Percentiles rank a stretch among this genome's conserved stretches.
Conservation (phyloP, 2,329 filamentous ascomycete genomes). For the Pseudogymnoascus sp. region DNA sequence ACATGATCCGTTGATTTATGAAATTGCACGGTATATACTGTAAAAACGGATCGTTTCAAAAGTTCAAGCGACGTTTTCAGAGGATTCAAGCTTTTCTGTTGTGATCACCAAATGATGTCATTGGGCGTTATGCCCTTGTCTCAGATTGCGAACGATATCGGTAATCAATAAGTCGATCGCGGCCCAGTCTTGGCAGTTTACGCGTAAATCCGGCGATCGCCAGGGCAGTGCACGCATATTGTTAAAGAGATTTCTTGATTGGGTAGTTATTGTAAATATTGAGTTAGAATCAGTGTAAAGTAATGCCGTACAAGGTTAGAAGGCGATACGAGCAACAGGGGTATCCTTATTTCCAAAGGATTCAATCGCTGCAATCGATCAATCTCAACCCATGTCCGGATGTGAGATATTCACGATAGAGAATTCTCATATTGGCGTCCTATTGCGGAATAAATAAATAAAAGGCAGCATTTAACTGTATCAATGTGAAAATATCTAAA, state of each 20-base stretch:
- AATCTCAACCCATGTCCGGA: background rate
- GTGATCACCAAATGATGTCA: background rate
- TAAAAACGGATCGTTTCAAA: background rate
- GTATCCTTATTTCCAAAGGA: background rate
- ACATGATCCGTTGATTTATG: background rate
- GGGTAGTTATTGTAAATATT: background rate
- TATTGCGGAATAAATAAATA: background rate
- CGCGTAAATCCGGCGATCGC: background rate
- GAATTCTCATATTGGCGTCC: background rate
- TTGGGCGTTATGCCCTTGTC: background rate
- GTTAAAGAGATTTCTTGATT: background rate
- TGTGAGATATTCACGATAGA: background rate
- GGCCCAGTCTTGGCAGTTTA: background rate
- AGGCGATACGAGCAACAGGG: background rate
- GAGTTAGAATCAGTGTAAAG: background rate
- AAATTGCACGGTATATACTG: background rate
- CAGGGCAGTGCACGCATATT: conserved; percentile 1
- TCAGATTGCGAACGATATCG: background rate
- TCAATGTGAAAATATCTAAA: background rate
- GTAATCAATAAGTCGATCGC: background rate
- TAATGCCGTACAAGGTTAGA: background rate
- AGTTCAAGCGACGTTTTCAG: background rate
- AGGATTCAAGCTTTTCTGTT: conserved; percentile 1
- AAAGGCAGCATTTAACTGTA: too few relatives aligned
- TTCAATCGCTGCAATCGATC: background rate